phyloP scores from a whole-genome alignment of 148 eudicot genomes.

The Amaranthus cruentus region DNA sequence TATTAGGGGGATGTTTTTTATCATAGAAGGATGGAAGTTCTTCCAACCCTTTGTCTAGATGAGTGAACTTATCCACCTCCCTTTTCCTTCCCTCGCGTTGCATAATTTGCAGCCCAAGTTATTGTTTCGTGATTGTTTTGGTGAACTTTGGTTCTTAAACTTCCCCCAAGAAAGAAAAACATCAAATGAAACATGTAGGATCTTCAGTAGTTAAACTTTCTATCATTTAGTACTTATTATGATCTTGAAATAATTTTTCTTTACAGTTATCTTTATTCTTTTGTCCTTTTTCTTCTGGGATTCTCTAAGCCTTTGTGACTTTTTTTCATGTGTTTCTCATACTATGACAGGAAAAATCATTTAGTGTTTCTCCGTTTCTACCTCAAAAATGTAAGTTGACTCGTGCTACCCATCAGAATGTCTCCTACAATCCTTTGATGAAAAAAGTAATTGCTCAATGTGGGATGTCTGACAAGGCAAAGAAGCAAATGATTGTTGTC shows the following conservation, averaged over 20 bases:
- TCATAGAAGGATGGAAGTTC: too few species aligned
- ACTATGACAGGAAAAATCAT: background rate
- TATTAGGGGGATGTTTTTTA: too few species aligned
- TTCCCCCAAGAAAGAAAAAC: background rate
- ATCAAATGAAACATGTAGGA: background rate
- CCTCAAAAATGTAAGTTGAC: background rate
- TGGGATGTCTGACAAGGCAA: constrained; percentile 29
- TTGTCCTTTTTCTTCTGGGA: background rate
- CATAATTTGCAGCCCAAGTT: background rate
- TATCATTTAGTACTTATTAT: background rate
- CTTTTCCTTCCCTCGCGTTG: background rate
- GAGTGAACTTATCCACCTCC: too few species aligned
- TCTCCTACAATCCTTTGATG: constrained; percentile 17
- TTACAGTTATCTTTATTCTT: background rate
- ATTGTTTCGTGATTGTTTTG: background rate
- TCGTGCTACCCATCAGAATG: constrained; percentile 3
- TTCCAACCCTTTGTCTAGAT: too few species aligned
- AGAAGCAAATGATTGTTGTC: constrained; percentile 15
- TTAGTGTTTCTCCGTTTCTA: constrained; percentile 2
- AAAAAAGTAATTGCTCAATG: constrained; percentile 30
- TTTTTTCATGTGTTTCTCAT: background rate
- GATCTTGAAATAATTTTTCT: background rate
- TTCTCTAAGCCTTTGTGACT: background rate
- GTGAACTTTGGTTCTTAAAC: background rate
- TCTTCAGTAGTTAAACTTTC: background rate